These are phyloP conservation scores for Liriodendron chinense DNA, from an alignment of 164 flowering plant species.

Conservation along the genomic window DNA sequence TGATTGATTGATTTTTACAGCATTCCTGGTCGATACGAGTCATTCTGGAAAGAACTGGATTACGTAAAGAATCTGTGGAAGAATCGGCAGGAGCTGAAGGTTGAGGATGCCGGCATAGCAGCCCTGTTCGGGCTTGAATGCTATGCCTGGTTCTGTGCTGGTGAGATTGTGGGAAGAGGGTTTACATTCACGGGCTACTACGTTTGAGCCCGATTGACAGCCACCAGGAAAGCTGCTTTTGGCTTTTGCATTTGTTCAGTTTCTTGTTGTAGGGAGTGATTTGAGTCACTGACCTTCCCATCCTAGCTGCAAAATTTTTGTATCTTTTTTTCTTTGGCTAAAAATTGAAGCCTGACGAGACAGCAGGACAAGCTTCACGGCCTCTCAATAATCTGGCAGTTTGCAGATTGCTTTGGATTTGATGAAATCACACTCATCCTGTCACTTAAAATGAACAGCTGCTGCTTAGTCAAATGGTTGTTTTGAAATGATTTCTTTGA, in stretches of 20 bases:
- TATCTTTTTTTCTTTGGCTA: not conserved
- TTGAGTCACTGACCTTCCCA: conserved; percentile 5
- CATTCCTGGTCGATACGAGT: conserved; percentile 19
- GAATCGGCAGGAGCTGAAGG: conserved; percentile 20
- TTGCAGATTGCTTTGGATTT: not conserved
- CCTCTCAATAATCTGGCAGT: not conserved
- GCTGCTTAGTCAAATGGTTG: not conserved
- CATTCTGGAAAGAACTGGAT: conserved; percentile 23
- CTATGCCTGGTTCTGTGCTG: conserved; percentile 21
- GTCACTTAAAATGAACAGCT: not conserved
- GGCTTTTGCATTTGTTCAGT: not conserved
- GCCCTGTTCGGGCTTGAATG: conserved; percentile 20
- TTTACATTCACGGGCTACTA: conserved; percentile 24
- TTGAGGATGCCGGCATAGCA: conserved; percentile 24
- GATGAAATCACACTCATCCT: not conserved
- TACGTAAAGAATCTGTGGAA: conserved; percentile 21
- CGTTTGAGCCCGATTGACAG: conserved; percentile 1
- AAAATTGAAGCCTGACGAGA: not conserved
- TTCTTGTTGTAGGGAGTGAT: conserved; percentile 1
- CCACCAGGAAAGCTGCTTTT: not conserved
- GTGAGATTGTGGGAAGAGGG: conserved; percentile 24
- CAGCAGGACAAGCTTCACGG: not conserved
- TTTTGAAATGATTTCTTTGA: too few species aligned
- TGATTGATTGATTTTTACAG: conserved; percentile 4
- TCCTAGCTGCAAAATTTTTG: conserved; percentile 4